Percentiles rank a stretch among this genome's conserved stretches.
These are phyloP conservation scores for Echinochloa phyllopogon DNA, from an alignment of 176 grass and related monocot species.

Conservation along the genomic window DNA sequence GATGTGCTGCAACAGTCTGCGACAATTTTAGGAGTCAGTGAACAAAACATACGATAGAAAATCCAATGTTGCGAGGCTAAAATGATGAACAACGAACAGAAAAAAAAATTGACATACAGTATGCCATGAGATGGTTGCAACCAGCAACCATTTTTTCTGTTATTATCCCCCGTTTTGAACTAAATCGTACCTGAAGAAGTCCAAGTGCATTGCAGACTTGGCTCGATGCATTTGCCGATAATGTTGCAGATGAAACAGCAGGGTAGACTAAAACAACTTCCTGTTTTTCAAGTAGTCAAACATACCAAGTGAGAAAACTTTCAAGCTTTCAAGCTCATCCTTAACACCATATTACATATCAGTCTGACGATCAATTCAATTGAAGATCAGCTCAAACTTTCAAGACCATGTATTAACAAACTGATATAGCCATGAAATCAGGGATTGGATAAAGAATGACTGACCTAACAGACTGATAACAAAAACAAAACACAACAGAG, in stretches of 20 bases:
- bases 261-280: slow-evolving; percentile 79
- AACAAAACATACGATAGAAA: slow-evolving; percentile 19
- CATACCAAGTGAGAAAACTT: background rate
- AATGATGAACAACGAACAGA: background rate
- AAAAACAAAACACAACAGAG: background rate
- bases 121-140: slow-evolving; percentile 9
- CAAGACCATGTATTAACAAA: slow-evolving; percentile 1
- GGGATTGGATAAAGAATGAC: background rate
- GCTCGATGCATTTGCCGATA: slow-evolving; percentile 63
- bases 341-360: too few species aligned
- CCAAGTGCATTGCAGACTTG: slow-evolving; percentile 79
- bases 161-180: background rate
- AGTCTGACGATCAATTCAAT: background rate
- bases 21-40: slow-evolving; percentile 24
- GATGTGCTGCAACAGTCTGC: slow-evolving; percentile 76
- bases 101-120: background rate
- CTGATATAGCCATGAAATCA: background rate
- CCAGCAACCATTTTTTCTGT: background rate
- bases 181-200: slow-evolving; percentile 76
- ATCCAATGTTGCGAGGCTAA: slow-evolving; percentile 8
- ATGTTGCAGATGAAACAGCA: slow-evolving; percentile 63
- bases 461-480: background rate
- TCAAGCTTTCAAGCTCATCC: too few species aligned
- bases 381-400: background rate
- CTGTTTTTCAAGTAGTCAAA: slow-evolving; percentile 53